Evolutionary conservation across 1,284 basidiomycete species (phyloP), one percentile per base, ranked within the genome.

Genomic region (Caloboletus inedulis): DNA sequence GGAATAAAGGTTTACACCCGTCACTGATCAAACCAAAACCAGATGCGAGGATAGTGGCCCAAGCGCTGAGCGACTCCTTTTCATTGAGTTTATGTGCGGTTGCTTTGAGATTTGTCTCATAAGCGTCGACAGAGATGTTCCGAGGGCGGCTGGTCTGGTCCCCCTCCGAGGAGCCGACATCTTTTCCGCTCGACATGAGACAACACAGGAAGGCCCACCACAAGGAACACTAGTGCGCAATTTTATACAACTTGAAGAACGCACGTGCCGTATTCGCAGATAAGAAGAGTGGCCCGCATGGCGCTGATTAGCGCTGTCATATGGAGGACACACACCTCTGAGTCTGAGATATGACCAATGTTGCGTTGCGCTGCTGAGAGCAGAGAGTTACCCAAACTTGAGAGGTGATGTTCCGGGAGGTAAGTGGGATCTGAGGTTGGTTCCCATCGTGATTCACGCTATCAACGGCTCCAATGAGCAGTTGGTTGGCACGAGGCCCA

Each of bases 1-100:
- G 42, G 41, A 33, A 50, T 40, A 19, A 27, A 9, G 35, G 74
- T 73, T 70, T 61, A 82, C 82, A 85, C 39, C 87, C 86, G 73
- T 89, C 85, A 51, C 80, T 84, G 56, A 88, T 81, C 40, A 88
- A 69, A 39, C 84, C 85, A 62, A 82, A 83, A 2, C 80, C 84
- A 21, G 84, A 76, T 40, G 83, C 83, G 33, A 76, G 69, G 57
- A 86, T 84, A 14, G 83, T 83, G 62, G 85, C 80, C 64, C 79
- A 80, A 19, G 75, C 71, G 59, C 83, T 84, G 46, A 82, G 63
- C 10, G 60, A 66, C 57, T 80, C 76, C 57, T 69, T 78, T n/a
- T 62, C 55, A 19, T 54, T 58, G 30, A 67, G 57, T 41, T 64
- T 54, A 40, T 70, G 66, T 23, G 54, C 60, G 31, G 56, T 54